Evolutionary conservation across 1,139 yeast species (phyloP).

Genomic region (Spathaspora sp.): DNA sequence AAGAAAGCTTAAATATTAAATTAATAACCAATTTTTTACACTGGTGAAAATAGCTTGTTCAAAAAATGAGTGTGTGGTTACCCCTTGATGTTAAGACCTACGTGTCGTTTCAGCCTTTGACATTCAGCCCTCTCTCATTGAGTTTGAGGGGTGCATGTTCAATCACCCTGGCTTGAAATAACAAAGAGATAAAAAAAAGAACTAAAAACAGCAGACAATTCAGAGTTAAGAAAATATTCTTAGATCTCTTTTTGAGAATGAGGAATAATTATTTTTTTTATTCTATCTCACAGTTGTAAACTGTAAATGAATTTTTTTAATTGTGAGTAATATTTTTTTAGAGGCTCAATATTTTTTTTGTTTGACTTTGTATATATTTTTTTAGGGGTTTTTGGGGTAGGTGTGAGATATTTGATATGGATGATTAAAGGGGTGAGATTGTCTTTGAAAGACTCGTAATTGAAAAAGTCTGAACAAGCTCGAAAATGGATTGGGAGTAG

Average conservation of each 20-base stretch:
- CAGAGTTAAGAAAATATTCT: neutral
- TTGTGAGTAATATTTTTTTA: neutral
- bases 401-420: neutral
- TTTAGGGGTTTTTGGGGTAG: neutral
- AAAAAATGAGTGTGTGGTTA: neutral
- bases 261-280: neutral
- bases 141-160: neutral
- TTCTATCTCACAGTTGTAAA: neutral
- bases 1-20: too few relatives aligned
- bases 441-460: neutral
- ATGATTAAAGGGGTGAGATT: neutral
- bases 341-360: neutral
- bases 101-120: neutral
- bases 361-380: neutral
- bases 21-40: too few relatives aligned
- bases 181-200: neutral
- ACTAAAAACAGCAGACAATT: neutral
- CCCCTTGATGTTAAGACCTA: neutral
- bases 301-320: neutral
- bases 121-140: neutral
- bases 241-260: neutral
- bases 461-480: neutral
- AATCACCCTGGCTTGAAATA: neutral
- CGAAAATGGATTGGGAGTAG: neutral
- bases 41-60: too few relatives aligned